phyloP scores from a whole-genome alignment of 2,329 filamentous ascomycete genomes.

The Cladophialophora bantiana region DNA sequence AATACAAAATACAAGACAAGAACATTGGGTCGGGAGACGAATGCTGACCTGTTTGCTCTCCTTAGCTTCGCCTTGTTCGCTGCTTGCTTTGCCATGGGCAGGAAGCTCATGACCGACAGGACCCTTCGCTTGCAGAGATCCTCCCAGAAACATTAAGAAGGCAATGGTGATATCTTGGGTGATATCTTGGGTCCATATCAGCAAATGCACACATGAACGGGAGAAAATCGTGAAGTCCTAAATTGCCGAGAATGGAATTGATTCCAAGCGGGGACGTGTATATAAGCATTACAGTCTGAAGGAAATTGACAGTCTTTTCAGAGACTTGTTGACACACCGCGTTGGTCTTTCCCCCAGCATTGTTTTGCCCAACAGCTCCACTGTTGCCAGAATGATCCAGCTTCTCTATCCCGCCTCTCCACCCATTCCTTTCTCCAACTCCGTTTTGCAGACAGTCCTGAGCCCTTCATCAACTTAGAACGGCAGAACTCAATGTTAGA shows the following conservation, averaged over 20 bases:
- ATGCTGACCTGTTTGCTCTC: slow-evolving; percentile 8
- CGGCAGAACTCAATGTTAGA: neutral
- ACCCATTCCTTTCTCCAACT: neutral
- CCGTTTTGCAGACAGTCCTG: neutral
- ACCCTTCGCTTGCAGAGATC: slow-evolving; percentile 81
- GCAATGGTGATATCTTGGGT: slow-evolving; percentile 25
- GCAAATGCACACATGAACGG: neutral
- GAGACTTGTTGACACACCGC: slow-evolving; percentile 7
- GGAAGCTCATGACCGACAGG: slow-evolving; percentile 89
- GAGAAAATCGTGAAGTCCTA: slow-evolving; percentile 11
- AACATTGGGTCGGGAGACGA: neutral
- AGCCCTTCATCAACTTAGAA: neutral
- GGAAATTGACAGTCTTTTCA: slow-evolving; percentile 11
- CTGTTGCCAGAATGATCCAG: neutral
- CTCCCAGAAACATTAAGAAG: slow-evolving; percentile 43
- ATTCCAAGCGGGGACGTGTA: slow-evolving; percentile 46
- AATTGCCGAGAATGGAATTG: slow-evolving; percentile 40
- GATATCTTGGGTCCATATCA: neutral
- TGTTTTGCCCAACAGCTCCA: neutral
- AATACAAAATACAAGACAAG: neutral
- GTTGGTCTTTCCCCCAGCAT: neutral
- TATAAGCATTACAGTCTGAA: slow-evolving; percentile 40
- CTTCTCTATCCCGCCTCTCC: neutral
- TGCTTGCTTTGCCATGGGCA: slow-evolving; percentile 79
- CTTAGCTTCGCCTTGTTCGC: slow-evolving; percentile 72